A percentile compares a stretch with the other conserved stretches of the same genome.
Evolutionary conservation across 2,329 filamentous ascomycete genomes (phyloP).

Genomic region (Herpotrichia juniperi): DNA sequence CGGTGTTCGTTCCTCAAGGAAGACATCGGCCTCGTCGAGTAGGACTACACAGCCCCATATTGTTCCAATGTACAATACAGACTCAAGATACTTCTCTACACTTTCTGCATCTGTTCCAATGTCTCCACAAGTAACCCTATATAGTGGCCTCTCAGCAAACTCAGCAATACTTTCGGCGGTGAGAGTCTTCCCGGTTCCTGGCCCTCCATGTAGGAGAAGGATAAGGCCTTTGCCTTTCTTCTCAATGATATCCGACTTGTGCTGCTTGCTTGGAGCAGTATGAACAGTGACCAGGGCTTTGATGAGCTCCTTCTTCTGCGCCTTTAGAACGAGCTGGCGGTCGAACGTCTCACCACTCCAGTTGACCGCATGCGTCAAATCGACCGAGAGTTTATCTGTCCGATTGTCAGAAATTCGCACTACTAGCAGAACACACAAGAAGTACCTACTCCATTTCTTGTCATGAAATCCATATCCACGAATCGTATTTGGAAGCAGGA

Average conservation of each 20-base stretch:
- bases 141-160: slow-evolving; percentile 55
- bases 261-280: slow-evolving; percentile 5
- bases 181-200: slow-evolving; percentile 51
- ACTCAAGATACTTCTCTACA: slow-evolving; percentile 10
- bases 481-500: no score
- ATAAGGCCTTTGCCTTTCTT: slow-evolving; percentile 57
- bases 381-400: not conserved
- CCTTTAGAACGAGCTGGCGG: not conserved
- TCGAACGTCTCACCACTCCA: slow-evolving; percentile 12
- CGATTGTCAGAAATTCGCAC: no score
- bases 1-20: slow-evolving; percentile 55
- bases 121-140: slow-evolving; percentile 28
- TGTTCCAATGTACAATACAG: slow-evolving; percentile 7
- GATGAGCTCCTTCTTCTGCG: slow-evolving; percentile 10
- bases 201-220: slow-evolving; percentile 55
- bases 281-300: slow-evolving; percentile 8
- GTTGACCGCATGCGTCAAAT: slow-evolving; percentile 1
- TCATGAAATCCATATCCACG: no score
- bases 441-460: no score
- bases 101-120: slow-evolving; percentile 9
- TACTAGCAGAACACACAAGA: no score
- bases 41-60: slow-evolving; percentile 61
- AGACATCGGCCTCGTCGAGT: slow-evolving; percentile 64
- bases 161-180: slow-evolving; percentile 47
- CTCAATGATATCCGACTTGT: slow-evolving; percentile 29